Percentiles rank a stretch among this genome's conserved stretches.
Evolutionary conservation across 2,329 filamentous ascomycete genomes (phyloP).

Genomic region (Lasiodiplodia sp.): DNA sequence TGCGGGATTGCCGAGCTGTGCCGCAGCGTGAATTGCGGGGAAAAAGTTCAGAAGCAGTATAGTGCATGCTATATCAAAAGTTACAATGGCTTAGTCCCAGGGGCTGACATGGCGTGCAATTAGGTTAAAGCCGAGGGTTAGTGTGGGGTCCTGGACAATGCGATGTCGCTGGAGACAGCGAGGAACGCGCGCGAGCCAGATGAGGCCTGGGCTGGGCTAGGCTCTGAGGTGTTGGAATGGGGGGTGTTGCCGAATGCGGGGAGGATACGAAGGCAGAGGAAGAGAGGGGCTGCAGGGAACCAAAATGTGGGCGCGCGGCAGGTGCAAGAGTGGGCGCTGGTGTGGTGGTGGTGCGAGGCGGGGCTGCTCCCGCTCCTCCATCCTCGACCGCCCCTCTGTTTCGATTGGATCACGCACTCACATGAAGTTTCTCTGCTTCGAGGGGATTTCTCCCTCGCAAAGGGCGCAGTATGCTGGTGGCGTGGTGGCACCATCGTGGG

Average conservation of each 20-base stretch:
- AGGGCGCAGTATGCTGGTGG: neutral
- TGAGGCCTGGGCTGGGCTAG: conserved; percentile 2
- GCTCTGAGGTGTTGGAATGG: neutral
- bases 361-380: neutral
- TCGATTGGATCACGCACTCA: neutral
- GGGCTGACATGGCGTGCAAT: neutral
- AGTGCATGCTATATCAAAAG: neutral
- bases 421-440: neutral
- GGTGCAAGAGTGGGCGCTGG: conserved; percentile 4
- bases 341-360: conserved; percentile 17
- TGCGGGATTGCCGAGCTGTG: neutral
- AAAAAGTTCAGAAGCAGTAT: neutral
- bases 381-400: neutral
- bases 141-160: neutral
- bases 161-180: neutral
- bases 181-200: conserved; percentile 9
- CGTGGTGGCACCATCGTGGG: conserved; percentile 12
- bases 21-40: neutral
- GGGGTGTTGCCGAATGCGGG: conserved; percentile 19
- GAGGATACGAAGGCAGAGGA: neutral
- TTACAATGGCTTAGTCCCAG: neutral
- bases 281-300: conserved; percentile 9
- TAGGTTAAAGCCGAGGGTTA: neutral
- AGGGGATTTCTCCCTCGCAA: neutral
- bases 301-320: conserved; percentile 10